Evolutionary conservation across 2,329 filamentous ascomycete genomes (phyloP).

Genomic region (Nigrograna mackinnonii): DNA sequence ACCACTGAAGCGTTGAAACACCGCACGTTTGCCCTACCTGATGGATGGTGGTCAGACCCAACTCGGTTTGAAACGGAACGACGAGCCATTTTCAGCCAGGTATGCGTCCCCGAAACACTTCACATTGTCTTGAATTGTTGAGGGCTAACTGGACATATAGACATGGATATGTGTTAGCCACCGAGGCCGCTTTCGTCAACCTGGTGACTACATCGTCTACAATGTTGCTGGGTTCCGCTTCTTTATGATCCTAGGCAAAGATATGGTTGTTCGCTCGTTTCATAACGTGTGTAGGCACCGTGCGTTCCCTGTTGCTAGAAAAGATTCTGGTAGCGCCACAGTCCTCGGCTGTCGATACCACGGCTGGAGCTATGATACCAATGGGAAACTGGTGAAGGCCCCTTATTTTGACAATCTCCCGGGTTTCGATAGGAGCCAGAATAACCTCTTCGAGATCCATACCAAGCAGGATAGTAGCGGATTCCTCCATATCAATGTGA

Average conservation of each 20-base stretch:
- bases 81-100: slow-evolving; percentile 53
- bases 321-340: slow-evolving; percentile 33
- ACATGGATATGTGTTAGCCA: slow-evolving; percentile 46
- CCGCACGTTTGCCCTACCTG: slow-evolving; percentile 42
- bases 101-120: slow-evolving; percentile 16
- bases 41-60: slow-evolving; percentile 36
- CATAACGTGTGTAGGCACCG: slow-evolving; percentile 50
- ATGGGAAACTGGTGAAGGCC: slow-evolving; percentile 42
- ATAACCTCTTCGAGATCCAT: not conserved
- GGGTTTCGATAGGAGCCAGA: not conserved
- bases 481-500: not conserved
- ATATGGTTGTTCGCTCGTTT: slow-evolving; percentile 39
- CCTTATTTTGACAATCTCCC: not conserved
- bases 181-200: slow-evolving; percentile 32
- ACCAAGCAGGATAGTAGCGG: not conserved
- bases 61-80: slow-evolving; percentile 48
- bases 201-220: slow-evolving; percentile 42
- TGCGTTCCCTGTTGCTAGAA: slow-evolving; percentile 43
- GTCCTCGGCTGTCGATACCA: slow-evolving; percentile 47
- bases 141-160: slow-evolving; percentile 14
- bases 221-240: slow-evolving; percentile 39
- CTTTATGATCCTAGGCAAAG: slow-evolving; percentile 40
- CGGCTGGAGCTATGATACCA: slow-evolving; percentile 48
- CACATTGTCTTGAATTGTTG: not conserved
- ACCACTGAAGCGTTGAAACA: no score